Percentiles rank a stretch among this genome's conserved stretches.
Conservation (phyloP, 768 basidiomycete species). For the Rossbeevera mucosa region DNA sequence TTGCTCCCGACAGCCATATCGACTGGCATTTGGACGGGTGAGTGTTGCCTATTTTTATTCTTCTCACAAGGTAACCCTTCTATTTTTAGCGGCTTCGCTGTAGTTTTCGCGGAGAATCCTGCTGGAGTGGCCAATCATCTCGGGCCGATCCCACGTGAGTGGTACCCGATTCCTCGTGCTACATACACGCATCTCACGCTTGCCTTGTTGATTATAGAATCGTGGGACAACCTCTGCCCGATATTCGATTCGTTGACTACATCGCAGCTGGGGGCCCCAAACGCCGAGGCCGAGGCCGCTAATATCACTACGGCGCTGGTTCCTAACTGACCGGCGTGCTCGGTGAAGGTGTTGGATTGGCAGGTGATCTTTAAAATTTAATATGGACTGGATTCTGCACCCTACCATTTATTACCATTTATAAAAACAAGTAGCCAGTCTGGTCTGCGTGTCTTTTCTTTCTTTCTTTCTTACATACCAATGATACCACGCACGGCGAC, state of each 20-base stretch:
- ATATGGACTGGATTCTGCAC: no score
- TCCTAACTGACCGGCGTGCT: conserved; percentile 9
- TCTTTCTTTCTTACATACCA: no score
- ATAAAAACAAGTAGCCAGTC: no score
- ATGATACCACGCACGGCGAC: no score
- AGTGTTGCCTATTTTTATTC: neutral
- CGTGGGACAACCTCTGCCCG: conserved; percentile 27
- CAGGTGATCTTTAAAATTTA: no score
- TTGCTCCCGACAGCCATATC: conserved; percentile 18
- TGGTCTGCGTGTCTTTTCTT: no score
- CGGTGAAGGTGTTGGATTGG: no score
- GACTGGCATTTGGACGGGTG: conserved; percentile 28
- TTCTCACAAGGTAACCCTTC: neutral
- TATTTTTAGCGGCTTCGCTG: conserved; percentile 21
- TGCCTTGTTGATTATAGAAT: conserved; percentile 7
- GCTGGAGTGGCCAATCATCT: conserved; percentile 13
- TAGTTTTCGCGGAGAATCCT: conserved; percentile 26
- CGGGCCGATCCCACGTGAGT: conserved; percentile 13
- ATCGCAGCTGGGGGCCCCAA: conserved; percentile 18
- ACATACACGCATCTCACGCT: neutral
- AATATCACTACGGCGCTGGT: conserved; percentile 20
- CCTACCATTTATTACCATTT: no score
- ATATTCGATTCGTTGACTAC: conserved; percentile 13
- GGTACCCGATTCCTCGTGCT: neutral
- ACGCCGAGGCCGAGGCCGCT: conserved; percentile 16